These are phyloP conservation scores for Sporothrix mexicana DNA, from an alignment of 2,329 filamentous ascomycete genomes.

Conservation along the genomic window DNA sequence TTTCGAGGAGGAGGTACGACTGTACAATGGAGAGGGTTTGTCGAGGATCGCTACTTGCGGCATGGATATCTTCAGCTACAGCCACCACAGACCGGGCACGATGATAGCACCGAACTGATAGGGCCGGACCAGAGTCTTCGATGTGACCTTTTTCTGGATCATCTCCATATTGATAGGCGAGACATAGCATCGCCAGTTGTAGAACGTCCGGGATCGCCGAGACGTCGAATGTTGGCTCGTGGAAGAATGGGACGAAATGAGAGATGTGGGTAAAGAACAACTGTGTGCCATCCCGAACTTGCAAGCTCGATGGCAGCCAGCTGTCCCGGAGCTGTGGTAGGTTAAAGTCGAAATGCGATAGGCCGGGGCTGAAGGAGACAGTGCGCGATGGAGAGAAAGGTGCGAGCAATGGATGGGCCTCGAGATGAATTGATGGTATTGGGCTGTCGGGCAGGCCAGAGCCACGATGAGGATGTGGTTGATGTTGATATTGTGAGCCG, in stretches of 20 bases:
- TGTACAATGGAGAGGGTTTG: slow-evolving; percentile 45
- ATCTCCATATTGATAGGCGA: slow-evolving; percentile 49
- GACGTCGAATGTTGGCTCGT: slow-evolving; percentile 46
- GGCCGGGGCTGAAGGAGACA: slow-evolving; percentile 12
- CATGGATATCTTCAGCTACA: slow-evolving; percentile 39
- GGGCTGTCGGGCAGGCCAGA: no score
- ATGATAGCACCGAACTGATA: slow-evolving; percentile 46
- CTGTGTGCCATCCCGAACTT: slow-evolving; percentile 44
- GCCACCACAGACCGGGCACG: slow-evolving; percentile 42
- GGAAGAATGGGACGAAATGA: slow-evolving; percentile 48
- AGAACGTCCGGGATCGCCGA: slow-evolving; percentile 40
- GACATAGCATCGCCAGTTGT: slow-evolving; percentile 47
- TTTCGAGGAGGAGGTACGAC: slow-evolving; percentile 49
- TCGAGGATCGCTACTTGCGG: neutral
- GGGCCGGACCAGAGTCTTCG: slow-evolving; percentile 40
- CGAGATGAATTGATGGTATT: neutral
- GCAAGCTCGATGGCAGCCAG: slow-evolving; percentile 44
- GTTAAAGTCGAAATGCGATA: slow-evolving; percentile 27
- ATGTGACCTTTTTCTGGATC: slow-evolving; percentile 45
- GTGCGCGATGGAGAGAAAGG: slow-evolving; percentile 10
- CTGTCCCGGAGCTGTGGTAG: slow-evolving; percentile 39
- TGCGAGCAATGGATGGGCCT: neutral
- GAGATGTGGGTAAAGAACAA: slow-evolving; percentile 48
- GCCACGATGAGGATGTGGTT: neutral
- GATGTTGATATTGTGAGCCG: neutral